Conservation (phyloP, 2,329 filamentous ascomycete genomes). For the Pseudocercospora crystallina region DNA sequence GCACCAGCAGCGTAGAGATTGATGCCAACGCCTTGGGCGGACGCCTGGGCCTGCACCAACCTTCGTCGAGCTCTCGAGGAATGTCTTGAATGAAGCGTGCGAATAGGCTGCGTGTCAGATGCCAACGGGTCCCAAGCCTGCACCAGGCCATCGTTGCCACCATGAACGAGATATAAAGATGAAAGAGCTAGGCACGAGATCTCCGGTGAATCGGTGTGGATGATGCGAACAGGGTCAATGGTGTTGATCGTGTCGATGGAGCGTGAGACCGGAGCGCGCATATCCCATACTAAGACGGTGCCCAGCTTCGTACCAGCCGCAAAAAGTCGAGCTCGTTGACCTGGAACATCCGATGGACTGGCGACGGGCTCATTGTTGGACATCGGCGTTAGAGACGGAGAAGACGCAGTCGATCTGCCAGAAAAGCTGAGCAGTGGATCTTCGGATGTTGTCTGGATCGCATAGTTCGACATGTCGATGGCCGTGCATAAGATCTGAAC, state of each 20-base stretch:
- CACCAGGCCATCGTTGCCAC: slow-evolving; percentile 90
- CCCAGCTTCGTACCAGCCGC: slow-evolving; percentile 79
- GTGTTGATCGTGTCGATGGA: slow-evolving; percentile 57
- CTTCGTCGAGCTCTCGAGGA: slow-evolving; percentile 79
- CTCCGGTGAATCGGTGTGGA: slow-evolving; percentile 86
- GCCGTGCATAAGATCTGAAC: slow-evolving; percentile 68
- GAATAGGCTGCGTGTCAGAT: slow-evolving; percentile 73
- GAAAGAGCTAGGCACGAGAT: slow-evolving; percentile 81
- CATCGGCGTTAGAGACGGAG: slow-evolving; percentile 54
- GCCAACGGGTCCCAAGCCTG: slow-evolving; percentile 96
- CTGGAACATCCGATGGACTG: slow-evolving; percentile 67
- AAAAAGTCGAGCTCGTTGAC: slow-evolving; percentile 77
- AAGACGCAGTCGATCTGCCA: slow-evolving; percentile 54
- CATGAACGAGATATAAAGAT: slow-evolving; percentile 84
- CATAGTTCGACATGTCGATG: slow-evolving; percentile 72
- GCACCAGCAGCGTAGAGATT: slow-evolving; percentile 81
- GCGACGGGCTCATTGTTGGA: slow-evolving; percentile 46
- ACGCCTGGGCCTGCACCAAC: slow-evolving; percentile 64
- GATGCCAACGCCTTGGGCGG: slow-evolving; percentile 66
- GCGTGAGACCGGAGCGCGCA: slow-evolving; percentile 63
- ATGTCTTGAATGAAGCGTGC: slow-evolving; percentile 83
- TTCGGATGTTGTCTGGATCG: slow-evolving; percentile 70
- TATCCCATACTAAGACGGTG: slow-evolving; percentile 79
- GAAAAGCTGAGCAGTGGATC: slow-evolving; percentile 69
- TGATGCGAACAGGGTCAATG: slow-evolving; percentile 71